Evolutionary conservation across 768 basidiomycete genomes (phyloP).

Genomic region (Zangia roseola): DNA sequence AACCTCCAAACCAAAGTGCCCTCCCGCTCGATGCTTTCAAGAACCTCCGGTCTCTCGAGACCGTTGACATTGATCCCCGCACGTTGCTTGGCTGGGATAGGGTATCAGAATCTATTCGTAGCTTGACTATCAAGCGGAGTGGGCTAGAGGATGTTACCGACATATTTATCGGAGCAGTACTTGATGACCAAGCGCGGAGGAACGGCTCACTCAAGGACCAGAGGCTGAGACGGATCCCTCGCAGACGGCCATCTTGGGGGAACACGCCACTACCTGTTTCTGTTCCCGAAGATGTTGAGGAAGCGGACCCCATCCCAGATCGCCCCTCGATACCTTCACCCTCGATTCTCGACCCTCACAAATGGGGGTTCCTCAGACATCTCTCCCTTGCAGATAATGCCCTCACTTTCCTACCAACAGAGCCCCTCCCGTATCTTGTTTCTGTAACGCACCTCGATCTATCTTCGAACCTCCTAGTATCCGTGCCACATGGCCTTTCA

Average conservation of each 20-base stretch:
- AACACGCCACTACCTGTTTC: constrained; percentile 53
- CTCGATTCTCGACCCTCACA: constrained; percentile 49
- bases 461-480: constrained; percentile 87
- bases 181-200: constrained; percentile 71
- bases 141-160: constrained; percentile 81
- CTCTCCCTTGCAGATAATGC: constrained; percentile 79
- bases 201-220: constrained; percentile 51
- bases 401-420: constrained; percentile 75
- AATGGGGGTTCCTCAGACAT: constrained; percentile 76
- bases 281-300: constrained; percentile 52
- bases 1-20: constrained; percentile 70
- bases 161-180: constrained; percentile 70
- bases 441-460: constrained; percentile 83
- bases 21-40: constrained; percentile 84
- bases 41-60: constrained; percentile 74
- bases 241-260: constrained; percentile 46
- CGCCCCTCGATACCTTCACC: constrained; percentile 27
- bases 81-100: constrained; percentile 81
- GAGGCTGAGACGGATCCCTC: constrained; percentile 44
- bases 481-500: constrained; percentile 77
- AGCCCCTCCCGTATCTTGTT: constrained; percentile 62
- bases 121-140: constrained; percentile 74
- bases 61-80: constrained; percentile 80
- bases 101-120: constrained; percentile 65
- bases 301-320: constrained; percentile 9